Evolutionary conservation across 1,284 basidiomycete genomes (phyloP), one percentile per base, ranked within the genome.

Genomic region (Termitomyces sp.): DNA sequence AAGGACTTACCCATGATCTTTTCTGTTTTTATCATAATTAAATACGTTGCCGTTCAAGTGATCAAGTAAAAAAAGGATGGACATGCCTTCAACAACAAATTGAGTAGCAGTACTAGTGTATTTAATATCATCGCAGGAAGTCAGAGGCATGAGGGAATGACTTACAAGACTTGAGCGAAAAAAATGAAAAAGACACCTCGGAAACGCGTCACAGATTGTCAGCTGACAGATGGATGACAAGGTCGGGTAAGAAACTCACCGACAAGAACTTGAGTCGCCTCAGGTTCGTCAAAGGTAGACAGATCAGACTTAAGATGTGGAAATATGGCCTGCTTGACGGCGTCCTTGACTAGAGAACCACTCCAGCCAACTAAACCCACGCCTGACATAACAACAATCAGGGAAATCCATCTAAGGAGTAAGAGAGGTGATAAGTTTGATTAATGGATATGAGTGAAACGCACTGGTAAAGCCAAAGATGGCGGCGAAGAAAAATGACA

Each of bases 91-190:
- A n/a, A 97, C 79, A 46, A 98, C 94, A 67, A 95, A 95, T 67
- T 96, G 93, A 10, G 84, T 83, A 47, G 94, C 94, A 33, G 91
- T 90, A 73, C 91, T 93, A 64, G 59, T 62, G 36, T 46, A 59
- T 46, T 54, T 52, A 50, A 51, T 59, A 57, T 55, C 58, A 59
- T 53, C 53, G 53, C 59, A 63, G 53, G 50, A 58, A 59, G 57
- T 42, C 43, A 56, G 55, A 55, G 51, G 21, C 13, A 36, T n/a
- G 19, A 58, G 65, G 40, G 9, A 54, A 53, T 42, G 47, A 62
- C 89, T 76, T 67, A 92, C 91, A 96, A 99, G 58, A 98, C 74
- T 73, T 99, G 97, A n/a, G 97, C 96, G 66, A 97, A 94, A 39
- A 98, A 76, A 55, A 99, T 84, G 67, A 99, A 88, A 66, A 92